Base-by-base conservation (phyloP, 108 stramenopile genomes). In the Skeletonema tropicum region DNA sequence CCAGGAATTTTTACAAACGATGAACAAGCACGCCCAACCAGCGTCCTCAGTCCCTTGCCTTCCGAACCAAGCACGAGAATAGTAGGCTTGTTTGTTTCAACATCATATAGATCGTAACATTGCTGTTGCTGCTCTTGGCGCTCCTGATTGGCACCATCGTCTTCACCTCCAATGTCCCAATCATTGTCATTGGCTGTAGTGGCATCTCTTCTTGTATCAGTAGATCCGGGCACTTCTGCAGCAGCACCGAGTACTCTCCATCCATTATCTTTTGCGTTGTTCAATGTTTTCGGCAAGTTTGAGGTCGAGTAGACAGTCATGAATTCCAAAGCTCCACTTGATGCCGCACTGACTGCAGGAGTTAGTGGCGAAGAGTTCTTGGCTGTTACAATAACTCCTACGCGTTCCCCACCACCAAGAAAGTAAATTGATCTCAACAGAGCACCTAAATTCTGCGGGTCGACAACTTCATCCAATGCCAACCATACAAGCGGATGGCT, bases 61-160 rank as follows among this genome's bases (percentile, higher is more conserved):
- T 98, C 98, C 10, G 94, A 96, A 15, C 98, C 98, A n/a, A 98
- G 81, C 7, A 98, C 98, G 0, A 98, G 69, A 25, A 98, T 66
- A 10, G 92, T 96, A n/a, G 98, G 98, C 9, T 79, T 74, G 36
- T 75, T 76, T 25, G 58, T 78, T 13, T 80, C 65, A 0, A 83
- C 32, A 35, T 89, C 75, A 19, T 85, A 57, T 11, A 95, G 67
- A 57, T 91, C 81, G 59, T 82, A 90, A 45, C 73, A 83, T 36
- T 75, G 65, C 39, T 46, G 33, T 46, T 70, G 30, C 46, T 64
- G 36, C n/a, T 66, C 33, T 49, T 49, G 48, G 6, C 19, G 48
- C 17, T 49, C 17, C 48, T 49, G 48, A 29, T 29, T 49, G 48
- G 48, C 19, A 49, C 48, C 48, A 33, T 66, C 65, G 55, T 62